Base-by-base conservation (phyloP, 192 early-diverging fungal species). In the Chytriomyces sp. region DNA sequence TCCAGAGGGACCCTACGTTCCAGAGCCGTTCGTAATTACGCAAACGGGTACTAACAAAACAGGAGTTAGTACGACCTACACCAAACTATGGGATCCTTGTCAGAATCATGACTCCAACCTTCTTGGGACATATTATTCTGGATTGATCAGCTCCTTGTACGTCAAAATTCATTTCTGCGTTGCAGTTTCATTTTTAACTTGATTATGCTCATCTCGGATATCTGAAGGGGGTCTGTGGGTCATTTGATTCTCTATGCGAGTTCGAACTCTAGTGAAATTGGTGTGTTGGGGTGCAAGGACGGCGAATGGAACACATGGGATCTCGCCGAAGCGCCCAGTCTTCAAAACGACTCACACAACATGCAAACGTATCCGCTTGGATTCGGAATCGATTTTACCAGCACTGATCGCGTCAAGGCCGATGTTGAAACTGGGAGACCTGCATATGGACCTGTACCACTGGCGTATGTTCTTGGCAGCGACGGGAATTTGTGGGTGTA, bases 341-440 rank as follows among this genome's bases (percentile, higher is more conserved):
- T 94, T 68, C 93, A 93, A 9, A 61, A 92, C 20, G 67, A 69
- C 45, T 61, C 74, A 45, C 63, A 81, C 9, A 84, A 87, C 20
- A 57, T 82, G 1, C 93, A 95, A 67, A 90, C 91, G 6, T 83
- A 80, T 45, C 87, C 92, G 6, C 61, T 95, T 0, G 95, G 95
- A 5, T 69, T 91, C 60, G 93, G 89, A 10, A 35, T 95, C 50
- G 95, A 97, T 82, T 89, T 91, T 66, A 89, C 92, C 24, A 82
- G 84, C 43, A 83, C 80, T n/a, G 86, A 85, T 8, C 72, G 72
- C 6, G 63, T 94, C 6, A 62, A 75, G 23, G 82, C 86, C 13
- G 85, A 91, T 0, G 57, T 85, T 5, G 83, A 85, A 13, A 84
- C 89, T 18, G 87, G 87, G 64, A 89, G 87, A 11, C 83, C 74